Base-by-base conservation (phyloP, 768 basidiomycete species). In the Suillus placidus region DNA sequence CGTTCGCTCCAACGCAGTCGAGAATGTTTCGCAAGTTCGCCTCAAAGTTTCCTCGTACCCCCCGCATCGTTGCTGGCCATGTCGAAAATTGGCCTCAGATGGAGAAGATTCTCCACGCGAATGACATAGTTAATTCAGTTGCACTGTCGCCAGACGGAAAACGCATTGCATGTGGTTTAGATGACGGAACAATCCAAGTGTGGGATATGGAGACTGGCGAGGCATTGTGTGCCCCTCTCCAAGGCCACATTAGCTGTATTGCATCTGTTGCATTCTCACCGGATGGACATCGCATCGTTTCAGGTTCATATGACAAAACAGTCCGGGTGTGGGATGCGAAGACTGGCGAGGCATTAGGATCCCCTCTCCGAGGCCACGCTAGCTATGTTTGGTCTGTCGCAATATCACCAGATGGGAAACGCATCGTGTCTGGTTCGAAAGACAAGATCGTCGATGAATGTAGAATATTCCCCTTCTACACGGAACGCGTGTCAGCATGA, bases 271-370 rank as follows among this genome's bases (percentile, higher is more conserved):
- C 70, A 1, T 75, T 78, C 52, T 74, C 74, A 5, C 34, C 62
- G 0, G 76, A 77, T n/a, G 76, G 77, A 9, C 61, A n/a, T 49
- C 66, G 63, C 49, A 68, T 78, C 38, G 66, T 71, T 6, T 77
- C 76, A 0, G 74, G 76, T 0, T 51, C 49, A 51, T 0, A 0
- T 7, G 26, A 51, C 14, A 3, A 16, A 1, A 30, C 49, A 26
- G 13, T 61, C 10, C 60, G 40, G 8, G 40, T 61, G n/a, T 61
- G 60, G 60, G 60, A 61, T 61, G 23, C 32, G 16, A 18, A 54
- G 20, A 71, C 74, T 47, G 38, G 61, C 3, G 70, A 66, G 26
- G 65, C 69, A 10, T 54, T 75, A 62, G 57, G 43, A 57, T 69
- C 68, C 2, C 71, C 66, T 2, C 67, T 68, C 38, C 13, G 4